Base-by-base conservation (phyloP, 2,329 filamentous ascomycete species). In the Akanthomyces lecanii region DNA sequence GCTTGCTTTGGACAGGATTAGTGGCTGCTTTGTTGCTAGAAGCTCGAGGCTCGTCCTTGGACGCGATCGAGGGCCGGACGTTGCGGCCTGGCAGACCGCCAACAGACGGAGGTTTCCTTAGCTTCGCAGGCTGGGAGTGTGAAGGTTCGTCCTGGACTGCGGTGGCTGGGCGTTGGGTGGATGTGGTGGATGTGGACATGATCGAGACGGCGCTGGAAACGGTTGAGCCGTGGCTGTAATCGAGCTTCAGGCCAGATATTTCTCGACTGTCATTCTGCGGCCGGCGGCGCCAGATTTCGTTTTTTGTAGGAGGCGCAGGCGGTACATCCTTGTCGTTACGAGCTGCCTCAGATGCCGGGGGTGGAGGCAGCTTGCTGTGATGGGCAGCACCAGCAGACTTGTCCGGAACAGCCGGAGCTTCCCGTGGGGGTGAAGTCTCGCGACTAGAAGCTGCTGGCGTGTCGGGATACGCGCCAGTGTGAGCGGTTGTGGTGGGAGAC, bases 151-250 rank as follows among this genome's bases (percentile, higher is more conserved):
- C 40, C 59, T 59, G 28, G 65, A 65, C 61, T 51, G 65, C 60
- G 66, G 68, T 56, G 64, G 65, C 53, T 65, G 67, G 23, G 54
- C 53, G 42, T 57, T 47, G 60, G 40, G 42, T 64, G 25, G 44
- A 65, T 53, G 63, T 21, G 14, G 60, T 62, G 4, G 60, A 62
- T 28, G 30, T 33, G 18, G 58, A 54, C 38, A 61, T 28, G 40
- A 61, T 28, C 64, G 65, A 33, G 67, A 55, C 47, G 38, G 68
- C 62, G 14, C 73, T 71, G 44, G 75, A 73, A 21, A 77, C 77
- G 5, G 82, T 83, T 23, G 81, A 84, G 44, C 81, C 81, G 71
- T 83, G 77, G 62, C 79, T 83, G 47, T 73, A 69, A 55, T 78
- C 69, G 61, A 85, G 73, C 64, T 80, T 81, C 57, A 85, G 77